Evolutionary conservation across 1,284 basidiomycete genomes (phyloP).

Genomic region (Apiotrichum mycotoxinovorans): DNA sequence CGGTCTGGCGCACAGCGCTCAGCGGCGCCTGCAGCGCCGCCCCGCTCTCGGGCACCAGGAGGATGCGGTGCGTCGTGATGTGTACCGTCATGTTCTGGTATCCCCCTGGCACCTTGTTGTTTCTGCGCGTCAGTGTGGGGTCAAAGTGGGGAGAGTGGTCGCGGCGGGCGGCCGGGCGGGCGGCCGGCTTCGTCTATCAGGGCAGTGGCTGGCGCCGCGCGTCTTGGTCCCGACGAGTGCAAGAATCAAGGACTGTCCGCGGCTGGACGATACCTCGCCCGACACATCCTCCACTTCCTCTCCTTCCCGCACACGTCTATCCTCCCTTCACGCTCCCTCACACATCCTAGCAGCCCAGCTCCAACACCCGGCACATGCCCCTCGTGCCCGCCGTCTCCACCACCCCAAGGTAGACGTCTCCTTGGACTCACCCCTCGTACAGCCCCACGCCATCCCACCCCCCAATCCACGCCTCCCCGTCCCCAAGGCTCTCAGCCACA

Average conservation of each 20-base stretch:
- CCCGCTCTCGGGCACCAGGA: conserved; percentile 34
- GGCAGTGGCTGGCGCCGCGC: no score
- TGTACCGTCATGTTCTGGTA: conserved; percentile 67
- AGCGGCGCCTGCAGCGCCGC: conserved; percentile 57
- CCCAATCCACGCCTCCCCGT: conserved; percentile 69
- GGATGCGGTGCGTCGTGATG: conserved; percentile 72
- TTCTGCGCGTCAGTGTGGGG: conserved; percentile 52
- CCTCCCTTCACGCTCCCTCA: no score
- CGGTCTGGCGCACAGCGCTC: conserved; percentile 67
- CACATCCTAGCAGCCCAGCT: no score
- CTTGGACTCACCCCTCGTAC: conserved; percentile 72
- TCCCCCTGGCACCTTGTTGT: conserved; percentile 62
- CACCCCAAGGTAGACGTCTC: background rate
- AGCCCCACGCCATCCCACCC: conserved; percentile 77
- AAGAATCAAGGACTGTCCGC: no score
- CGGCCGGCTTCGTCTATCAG: no score
- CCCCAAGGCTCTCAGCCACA: conserved; percentile 45
- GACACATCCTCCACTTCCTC: no score
- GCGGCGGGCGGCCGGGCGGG: no score
- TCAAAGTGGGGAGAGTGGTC: background rate
- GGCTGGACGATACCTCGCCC: no score
- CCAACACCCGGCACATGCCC: background rate
- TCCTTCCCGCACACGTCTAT: no score
- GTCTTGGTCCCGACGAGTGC: no score
- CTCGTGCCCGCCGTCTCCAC: background rate